Conservation (phyloP, 2,329 filamentous ascomycete genomes). For the Aspergillus sp. region DNA sequence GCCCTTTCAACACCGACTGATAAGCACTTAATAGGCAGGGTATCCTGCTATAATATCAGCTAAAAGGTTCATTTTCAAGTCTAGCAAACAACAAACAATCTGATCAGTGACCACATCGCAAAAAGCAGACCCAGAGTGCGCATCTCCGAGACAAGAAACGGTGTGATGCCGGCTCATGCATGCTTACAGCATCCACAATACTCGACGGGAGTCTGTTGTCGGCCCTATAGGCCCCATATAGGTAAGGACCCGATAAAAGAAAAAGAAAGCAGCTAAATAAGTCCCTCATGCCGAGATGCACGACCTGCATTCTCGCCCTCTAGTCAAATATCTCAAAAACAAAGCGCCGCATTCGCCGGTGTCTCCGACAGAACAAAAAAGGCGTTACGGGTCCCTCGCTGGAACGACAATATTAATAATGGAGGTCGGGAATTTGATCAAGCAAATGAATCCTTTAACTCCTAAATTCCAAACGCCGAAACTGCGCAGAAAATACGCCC, state of each 20-base stretch:
- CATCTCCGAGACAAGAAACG: background rate
- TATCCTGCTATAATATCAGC: background rate
- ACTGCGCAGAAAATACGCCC: background rate
- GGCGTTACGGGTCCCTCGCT: background rate
- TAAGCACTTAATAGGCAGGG: slow-evolving; percentile 2
- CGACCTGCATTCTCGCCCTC: background rate
- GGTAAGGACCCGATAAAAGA: background rate
- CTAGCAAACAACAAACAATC: slow-evolving; percentile 1
- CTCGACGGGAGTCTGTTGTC: background rate
- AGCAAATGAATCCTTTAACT: background rate
- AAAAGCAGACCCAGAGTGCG: background rate
- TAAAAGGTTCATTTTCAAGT: background rate
- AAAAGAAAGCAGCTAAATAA: background rate
- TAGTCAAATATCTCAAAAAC: background rate
- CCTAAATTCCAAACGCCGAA: background rate
- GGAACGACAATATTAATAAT: no score
- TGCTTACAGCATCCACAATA: background rate
- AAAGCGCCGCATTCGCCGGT: background rate
- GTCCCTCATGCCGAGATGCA: slow-evolving; percentile 5
- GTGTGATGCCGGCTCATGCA: slow-evolving; percentile 1
- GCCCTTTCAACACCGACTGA: background rate
- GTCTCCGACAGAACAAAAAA: background rate
- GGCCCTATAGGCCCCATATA: background rate
- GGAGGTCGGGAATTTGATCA: background rate
- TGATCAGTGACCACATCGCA: background rate